Percentiles rank a stretch among this genome's conserved stretches.
phyloP scores from a whole-genome alignment of 2,329 filamentous ascomycete species.

The Exophiala alcalophila region DNA sequence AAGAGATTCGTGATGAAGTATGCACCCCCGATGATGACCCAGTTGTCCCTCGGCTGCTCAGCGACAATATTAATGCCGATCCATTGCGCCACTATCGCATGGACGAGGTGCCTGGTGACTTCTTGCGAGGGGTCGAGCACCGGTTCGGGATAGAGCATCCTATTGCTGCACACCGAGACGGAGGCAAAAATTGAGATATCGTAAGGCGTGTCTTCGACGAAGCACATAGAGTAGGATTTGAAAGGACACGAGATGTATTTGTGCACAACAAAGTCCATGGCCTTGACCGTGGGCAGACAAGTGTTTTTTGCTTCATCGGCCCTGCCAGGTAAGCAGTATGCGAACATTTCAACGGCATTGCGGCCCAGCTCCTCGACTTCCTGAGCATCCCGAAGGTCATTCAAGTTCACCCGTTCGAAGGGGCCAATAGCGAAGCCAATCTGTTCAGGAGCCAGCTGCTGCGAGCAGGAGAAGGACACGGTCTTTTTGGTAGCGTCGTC shows the following conservation, averaged over 20 bases:
- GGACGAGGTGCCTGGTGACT: constrained; percentile 74
- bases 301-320: constrained; percentile 81
- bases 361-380: constrained; percentile 87
- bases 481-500: constrained; percentile 79
- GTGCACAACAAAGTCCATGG: constrained; percentile 86
- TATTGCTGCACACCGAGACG: constrained; percentile 81
- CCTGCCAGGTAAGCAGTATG: constrained; percentile 83
- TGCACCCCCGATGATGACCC: constrained; percentile 84
- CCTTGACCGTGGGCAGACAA: constrained; percentile 75
- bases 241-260: constrained; percentile 90
- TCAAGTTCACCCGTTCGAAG: constrained; percentile 88
- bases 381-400: constrained; percentile 83
- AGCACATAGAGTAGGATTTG: constrained; percentile 86
- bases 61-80: constrained; percentile 90
- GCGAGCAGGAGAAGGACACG: constrained; percentile 75
- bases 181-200: constrained; percentile 77
- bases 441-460: constrained; percentile 77
- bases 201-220: constrained; percentile 80
- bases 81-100: constrained; percentile 87
- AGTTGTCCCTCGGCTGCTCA: constrained; percentile 74
- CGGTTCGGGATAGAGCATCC: constrained; percentile 78
- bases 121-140: constrained; percentile 83
- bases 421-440: constrained; percentile 92
- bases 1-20: constrained; percentile 95
- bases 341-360: constrained; percentile 83